Base-by-base conservation (phyloP, 331 rosid genomes). In the Telfairia occidentalis region DNA sequence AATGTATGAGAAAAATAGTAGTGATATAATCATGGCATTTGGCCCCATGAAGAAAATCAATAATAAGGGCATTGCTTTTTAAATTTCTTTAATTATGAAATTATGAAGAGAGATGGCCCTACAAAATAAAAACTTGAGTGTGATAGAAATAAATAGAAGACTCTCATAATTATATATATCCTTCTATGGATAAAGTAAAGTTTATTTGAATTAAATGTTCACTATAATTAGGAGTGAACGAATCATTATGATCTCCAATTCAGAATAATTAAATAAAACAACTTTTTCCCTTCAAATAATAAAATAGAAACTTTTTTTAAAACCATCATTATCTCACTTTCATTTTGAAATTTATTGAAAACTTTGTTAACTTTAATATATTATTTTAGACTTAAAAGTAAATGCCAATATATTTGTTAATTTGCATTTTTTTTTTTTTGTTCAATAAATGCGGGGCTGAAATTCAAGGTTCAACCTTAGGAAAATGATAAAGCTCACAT, bases 61-160 rank as follows among this genome's bases (percentile, higher is more conserved):
- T 29, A 30, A 32, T 18, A 64, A 64, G 38, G 49, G 28, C n/a
- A 9, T 64, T 64, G 48, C 18, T 12, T 9, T 63, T 63, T 35
- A 32, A n/a, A 23, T 35, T 64, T 37, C 71, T 64, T 64, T 35
- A 64, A 64, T 35, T 64, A 64, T 64, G 49, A 64, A 64, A 64
- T 64, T 7, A 60, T 3, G 43, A 60, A 18, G 60, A 60, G 5
- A n/a, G 71, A 37, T 35, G 71, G 18, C 8, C 71, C 71, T 35
- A 64, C 38, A 21, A 9, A n/a, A 64, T n/a, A 64, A 21, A 37
- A 32, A 30, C 45, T 11, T 21, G 7, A 24, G 29, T 2, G 9
- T 9, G 60, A 32, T 15, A 26, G 63, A 57, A 30, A 59, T 18
- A 30, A 30, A 18, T 63, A 7, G 16, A 63, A 63, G 48, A 19